Evolutionary conservation across 345 rosid species (phyloP).

Genomic region (Syzygium jambos): DNA sequence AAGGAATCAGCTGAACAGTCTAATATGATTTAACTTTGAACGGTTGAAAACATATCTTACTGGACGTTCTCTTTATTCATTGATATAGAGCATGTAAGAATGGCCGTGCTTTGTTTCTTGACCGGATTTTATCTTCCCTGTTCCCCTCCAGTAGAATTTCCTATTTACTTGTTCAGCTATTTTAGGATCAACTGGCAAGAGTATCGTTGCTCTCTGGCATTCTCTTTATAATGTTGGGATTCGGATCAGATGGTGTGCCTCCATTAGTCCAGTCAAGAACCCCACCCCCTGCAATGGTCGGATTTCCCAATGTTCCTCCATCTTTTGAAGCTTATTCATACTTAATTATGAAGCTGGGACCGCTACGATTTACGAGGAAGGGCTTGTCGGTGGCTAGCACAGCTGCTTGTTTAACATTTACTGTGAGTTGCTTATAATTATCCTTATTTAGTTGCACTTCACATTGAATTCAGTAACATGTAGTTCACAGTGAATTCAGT

Average conservation of each 20-base stretch:
- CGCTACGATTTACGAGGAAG: slow-evolving; percentile 82
- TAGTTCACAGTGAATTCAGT: not conserved
- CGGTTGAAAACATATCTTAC: not conserved
- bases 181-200: slow-evolving; percentile 91
- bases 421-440: slow-evolving; percentile 32
- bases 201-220: slow-evolving; percentile 80
- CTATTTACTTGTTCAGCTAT: not conserved
- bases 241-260: slow-evolving; percentile 87
- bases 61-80: not conserved
- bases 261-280: slow-evolving; percentile 75
- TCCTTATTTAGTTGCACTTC: not conserved
- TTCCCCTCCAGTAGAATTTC: not conserved
- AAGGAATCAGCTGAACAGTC: not conserved
- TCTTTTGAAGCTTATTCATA: slow-evolving; percentile 73
- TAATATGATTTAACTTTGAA: not conserved
- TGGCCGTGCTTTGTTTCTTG: not conserved
- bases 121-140: not conserved
- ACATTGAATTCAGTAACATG: not conserved
- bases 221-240: slow-evolving; percentile 67
- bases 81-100: not conserved
- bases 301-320: slow-evolving; percentile 66
- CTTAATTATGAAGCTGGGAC: slow-evolving; percentile 73
- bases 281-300: slow-evolving; percentile 57
- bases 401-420: slow-evolving; percentile 87
- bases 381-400: slow-evolving; percentile 94